Evolutionary conservation across 495 filamentous ascomycete genomes (phyloP), one percentile per base, ranked within the genome.

Genomic region (Trichoderma reesei): DNA sequence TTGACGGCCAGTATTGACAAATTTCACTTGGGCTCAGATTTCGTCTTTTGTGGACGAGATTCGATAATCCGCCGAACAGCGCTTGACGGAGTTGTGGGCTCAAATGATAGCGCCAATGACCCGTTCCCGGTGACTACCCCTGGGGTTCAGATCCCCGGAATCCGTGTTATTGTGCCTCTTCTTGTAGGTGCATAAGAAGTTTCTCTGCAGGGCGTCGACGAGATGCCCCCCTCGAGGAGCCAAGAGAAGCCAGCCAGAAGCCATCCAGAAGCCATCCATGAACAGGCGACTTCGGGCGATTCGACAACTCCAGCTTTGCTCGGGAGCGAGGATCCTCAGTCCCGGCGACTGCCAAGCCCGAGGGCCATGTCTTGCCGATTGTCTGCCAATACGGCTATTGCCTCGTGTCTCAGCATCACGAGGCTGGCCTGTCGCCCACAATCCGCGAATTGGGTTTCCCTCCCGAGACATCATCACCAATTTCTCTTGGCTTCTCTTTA

Each of bases 331-430:
- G 69, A 79, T 86, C 13, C 78, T 78, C 0, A 66, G 78, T 66
- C 78, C 85, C 44, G 75, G 74, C 61, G 76, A 70, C 83, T 1
- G 83, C 79, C 42, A 68, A 73, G 8, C 61, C 66, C n/a, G 72
- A 83, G 37, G 78, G 76, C 41, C 87, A 82, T 78, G 78, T 86
- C 56, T 79, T 82, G 34, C 85, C 85, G 0, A 79, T 76, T 8
- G 84, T 86, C 26, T 88, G 82, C 72, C 83, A 88, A 66, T 84
- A 81, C 18, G 79, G 86, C 68, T 88, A 89, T 69, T 83, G 86
- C 70, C 79, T 85, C 10, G 80, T 88, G 8, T 82, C 79, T 37
- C 79, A 83, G 13, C 64, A 69, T 11, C 69, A 79, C 11, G 82
- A 85, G 65, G 68, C 67, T 8, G 66, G 66, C 20, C 71, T 83